Conservation (phyloP, 768 basidiomycete species). For the Cystobasidium onofrii region DNA sequence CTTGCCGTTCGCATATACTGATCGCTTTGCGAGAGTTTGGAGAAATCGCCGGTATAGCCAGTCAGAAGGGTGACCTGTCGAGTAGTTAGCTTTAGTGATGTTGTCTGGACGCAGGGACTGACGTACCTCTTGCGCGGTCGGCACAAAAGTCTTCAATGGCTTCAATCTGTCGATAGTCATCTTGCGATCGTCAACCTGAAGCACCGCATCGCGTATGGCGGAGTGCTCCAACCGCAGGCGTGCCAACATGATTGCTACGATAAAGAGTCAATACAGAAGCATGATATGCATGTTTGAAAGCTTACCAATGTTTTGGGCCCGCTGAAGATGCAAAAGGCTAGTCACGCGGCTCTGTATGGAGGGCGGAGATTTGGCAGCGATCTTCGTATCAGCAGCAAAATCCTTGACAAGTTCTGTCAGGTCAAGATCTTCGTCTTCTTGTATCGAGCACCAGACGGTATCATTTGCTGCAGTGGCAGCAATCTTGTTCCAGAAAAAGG, state of each 20-base stretch:
- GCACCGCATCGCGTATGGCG: conserved; percentile 62
- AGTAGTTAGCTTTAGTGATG: not conserved
- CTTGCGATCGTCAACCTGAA: conserved; percentile 62
- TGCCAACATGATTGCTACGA: conserved; percentile 70
- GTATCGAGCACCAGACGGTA: conserved; percentile 66
- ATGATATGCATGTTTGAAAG: too few relatives aligned
- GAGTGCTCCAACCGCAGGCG: conserved; percentile 60
- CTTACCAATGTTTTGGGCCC: conserved; percentile 75
- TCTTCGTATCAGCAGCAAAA: conserved; percentile 57
- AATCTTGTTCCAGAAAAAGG: conserved; percentile 87
- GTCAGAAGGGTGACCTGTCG: conserved; percentile 57
- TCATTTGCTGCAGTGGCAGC: conserved; percentile 47
- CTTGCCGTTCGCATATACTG: conserved; percentile 69
- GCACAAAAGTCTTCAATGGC: conserved; percentile 64
- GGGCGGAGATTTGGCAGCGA: conserved; percentile 48
- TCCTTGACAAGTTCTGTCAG: conserved; percentile 65
- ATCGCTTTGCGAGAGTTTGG: conserved; percentile 71
- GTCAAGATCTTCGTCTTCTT: conserved; percentile 49
- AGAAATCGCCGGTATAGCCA: conserved; percentile 58
- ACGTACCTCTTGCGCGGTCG: conserved; percentile 70
- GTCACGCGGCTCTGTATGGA: conserved; percentile 50
- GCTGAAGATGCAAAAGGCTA: conserved; percentile 66
- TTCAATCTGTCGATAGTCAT: conserved; percentile 68
- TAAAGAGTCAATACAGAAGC: not conserved
- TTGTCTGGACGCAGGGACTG: not conserved